Evolutionary conservation across 2,329 filamentous ascomycete species (phyloP), one percentile per base, ranked within the genome.

Genomic region (Penicillium brevicompactum): DNA sequence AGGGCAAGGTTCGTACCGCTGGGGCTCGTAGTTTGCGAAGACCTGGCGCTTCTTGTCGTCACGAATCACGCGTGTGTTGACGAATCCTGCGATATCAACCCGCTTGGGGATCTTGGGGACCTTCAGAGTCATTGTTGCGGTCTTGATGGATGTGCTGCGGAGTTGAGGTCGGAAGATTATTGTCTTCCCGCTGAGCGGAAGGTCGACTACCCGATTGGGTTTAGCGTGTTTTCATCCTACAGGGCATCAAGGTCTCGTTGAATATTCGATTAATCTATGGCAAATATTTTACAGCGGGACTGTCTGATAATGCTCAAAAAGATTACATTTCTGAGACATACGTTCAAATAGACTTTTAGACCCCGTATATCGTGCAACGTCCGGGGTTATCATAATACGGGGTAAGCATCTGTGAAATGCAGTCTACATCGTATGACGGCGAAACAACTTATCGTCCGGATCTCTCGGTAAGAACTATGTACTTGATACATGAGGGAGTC

Each of bases 31-130:
- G 72, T 91, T 82, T 71, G 89, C 89, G 70, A 92, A 97, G 56
- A 92, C 90, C 79, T 95, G 93, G 69, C 94, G 89, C 85, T 97
- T 99, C 52, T 92, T 92, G 79, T 97, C 91, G 76, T 99, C 94
- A 68, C 94, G 91, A 72, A 99, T 89, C 64, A 90, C 84, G 64
- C 88, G 88, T 73, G 88, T 85, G 71, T 97, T 97, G 78, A 95
- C 76, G 71, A 90, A 96, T 73, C 91, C 91, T 73, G 89, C 87
- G 65, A 97, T 79, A 67, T 97, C 92, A 66, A 97, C 87, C 81
- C 87, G 92, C 78, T 96, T 96, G 31, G 92, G 83, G 13, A 37
- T 37, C 14, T 37, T 37, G 34, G 34, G 34, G 14, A 37, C 13
- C n/a, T 41, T n/a, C 38, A 41, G 63, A 8, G 61, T 59, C 62